Base-by-base conservation (phyloP, 2,329 filamentous ascomycete species). In the Cordyceps javanica region DNA sequence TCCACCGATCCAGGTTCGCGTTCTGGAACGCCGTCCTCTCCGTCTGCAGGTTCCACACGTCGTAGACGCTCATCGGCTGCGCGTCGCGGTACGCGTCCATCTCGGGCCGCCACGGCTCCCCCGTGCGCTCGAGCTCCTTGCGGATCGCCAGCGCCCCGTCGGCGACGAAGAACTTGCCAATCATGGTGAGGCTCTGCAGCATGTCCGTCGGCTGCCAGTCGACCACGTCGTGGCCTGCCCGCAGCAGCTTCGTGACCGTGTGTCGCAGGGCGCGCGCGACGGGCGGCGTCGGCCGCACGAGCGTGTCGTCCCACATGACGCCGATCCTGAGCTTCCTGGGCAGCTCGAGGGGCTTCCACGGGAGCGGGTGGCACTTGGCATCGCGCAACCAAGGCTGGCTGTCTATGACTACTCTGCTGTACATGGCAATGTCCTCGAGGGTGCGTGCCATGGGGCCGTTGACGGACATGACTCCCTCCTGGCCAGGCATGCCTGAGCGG, bases 201-300 rank as follows among this genome's bases (percentile, higher is more conserved):
- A 80, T 76, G 54, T 78, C 75, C 14, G 66, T 65, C 1, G 75
- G 68, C 14, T 75, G 74, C 77, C 77, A 80, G 10, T 82, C 77
- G 2, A 83, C 65, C 0, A 87, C 60, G 6, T 81, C 76, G 62
- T 85, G 74, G 1, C 78, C 79, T 0, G 76, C 73, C 0, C 65
- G 68, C 39, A 70, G 64, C 14, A 86, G 70, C 50, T 68, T 74
- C 2, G 71, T 68, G 0, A 73, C 75, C 0, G 81, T 70, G 6
- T 73, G 67, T 3, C 71, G 67, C 10, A 89, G 67, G 1, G 82
- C 85, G 6, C 85, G 76, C 0, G 75, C 70, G 3, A 89, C 77
- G 0, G 87, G 87, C 3, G 87, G 86, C 53, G 88, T 87, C 0
- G 87, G 87, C 6, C 70, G 75, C 5, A 88, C 85, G 51, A 85